Base-by-base conservation (phyloP, 495 filamentous ascomycete species). In the Penicillium maclennaniae region DNA sequence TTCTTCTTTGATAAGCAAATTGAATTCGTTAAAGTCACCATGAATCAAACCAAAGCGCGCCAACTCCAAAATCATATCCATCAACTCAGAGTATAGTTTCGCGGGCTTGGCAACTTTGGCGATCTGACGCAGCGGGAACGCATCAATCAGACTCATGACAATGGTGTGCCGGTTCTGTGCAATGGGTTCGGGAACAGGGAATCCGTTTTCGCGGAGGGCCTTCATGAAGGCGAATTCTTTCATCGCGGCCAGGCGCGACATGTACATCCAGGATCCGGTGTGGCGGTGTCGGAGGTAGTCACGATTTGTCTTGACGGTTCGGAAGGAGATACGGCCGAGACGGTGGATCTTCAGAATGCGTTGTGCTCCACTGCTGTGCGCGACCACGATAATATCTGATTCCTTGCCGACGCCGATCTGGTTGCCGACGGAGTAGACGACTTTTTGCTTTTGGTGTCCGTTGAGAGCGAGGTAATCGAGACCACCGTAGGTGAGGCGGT, bases 1-100 rank as follows among this genome's bases (percentile, higher is more conserved):
- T 28, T 82, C 78, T 60, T 95, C 91, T 57, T 91, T 85, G 69
- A 97, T 85, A 17, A 99, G 77, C 52, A 99, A 89, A 64, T 99
- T 99, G 77, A 99, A 99, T 73, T 97, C 95, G 74, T 99, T 99
- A 75, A 96, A 97, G 67, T 99, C 93, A 58, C 93, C 95, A 68
- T 99, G 93, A 48, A 99, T 97, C 50, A 99, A 73, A 7, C 93
- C 95, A 60, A 87, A 85, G 26, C 80, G 78, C n/a, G 93, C 93
- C 21, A 99, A 79, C 45, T 83, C 77, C 40, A 99, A 66, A 53
- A 97, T 89, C 54, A 96, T 82, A 47, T 84, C 80, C 68, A 99
- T 95, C 47, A 99, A 74, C 47, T 96, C 87, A 34, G 87, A 85
- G 72, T 97, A 97, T 17, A 99, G 77, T 25, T 62, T 66, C 8